Evolutionary conservation across 345 rosid genomes (phyloP).

Genomic region (Populus nigra): DNA sequence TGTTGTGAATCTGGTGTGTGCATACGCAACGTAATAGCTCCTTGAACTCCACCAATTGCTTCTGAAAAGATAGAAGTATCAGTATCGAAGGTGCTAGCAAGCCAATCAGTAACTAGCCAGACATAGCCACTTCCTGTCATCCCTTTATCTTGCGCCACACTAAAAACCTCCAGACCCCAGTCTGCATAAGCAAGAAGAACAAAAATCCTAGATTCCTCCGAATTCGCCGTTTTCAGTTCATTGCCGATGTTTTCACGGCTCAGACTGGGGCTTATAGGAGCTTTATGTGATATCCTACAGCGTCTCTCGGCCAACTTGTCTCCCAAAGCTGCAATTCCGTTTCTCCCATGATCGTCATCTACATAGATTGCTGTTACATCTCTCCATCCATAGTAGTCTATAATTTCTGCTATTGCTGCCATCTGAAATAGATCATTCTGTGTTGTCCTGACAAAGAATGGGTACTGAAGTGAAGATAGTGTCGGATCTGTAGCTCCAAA

Average conservation of each 20-base stretch:
- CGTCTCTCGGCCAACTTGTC: slow-evolving; percentile 8
- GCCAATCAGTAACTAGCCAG: slow-evolving; percentile 22
- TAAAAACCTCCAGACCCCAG: neutral
- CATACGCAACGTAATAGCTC: slow-evolving; percentile 10
- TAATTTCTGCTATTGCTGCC: slow-evolving; percentile 15
- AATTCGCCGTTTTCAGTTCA: neutral
- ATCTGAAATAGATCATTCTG: slow-evolving; percentile 18
- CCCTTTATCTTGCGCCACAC: neutral
- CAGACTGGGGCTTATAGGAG: neutral
- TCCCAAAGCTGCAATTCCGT: slow-evolving; percentile 11
- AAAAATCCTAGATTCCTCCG: neutral
- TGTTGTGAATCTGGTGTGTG: slow-evolving; percentile 5
- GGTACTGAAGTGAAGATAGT: slow-evolving; percentile 15
- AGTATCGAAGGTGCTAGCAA: slow-evolving; percentile 11
- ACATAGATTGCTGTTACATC: slow-evolving; percentile 14
- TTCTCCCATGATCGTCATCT: slow-evolving; percentile 24
- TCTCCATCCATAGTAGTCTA: slow-evolving; percentile 8
- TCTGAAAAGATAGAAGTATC: neutral
- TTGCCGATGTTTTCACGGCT: neutral
- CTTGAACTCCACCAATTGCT: neutral
- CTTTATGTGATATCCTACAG: slow-evolving; percentile 4
- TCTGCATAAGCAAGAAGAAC: slow-evolving; percentile 6
- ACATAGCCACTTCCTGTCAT: slow-evolving; percentile 12
- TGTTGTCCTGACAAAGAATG: slow-evolving; percentile 15
- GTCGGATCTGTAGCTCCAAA: slow-evolving; percentile 23